Evolutionary conservation across 2,329 filamentous ascomycete species (phyloP), one percentile per base, ranked within the genome.

Genomic region (Cordyceps farinosa): DNA sequence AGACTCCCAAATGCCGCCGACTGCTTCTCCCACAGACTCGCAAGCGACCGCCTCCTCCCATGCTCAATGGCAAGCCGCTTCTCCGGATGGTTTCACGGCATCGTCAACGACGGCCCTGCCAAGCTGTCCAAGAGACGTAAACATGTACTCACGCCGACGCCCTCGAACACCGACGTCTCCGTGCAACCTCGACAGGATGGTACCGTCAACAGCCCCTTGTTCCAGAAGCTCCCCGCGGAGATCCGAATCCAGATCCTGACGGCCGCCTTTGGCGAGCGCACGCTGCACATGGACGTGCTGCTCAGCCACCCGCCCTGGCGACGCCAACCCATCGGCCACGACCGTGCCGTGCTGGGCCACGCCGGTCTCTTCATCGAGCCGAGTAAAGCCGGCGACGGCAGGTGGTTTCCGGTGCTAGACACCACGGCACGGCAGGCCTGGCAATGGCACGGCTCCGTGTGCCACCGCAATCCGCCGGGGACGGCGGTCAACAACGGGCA

Each of bases 171-270:
- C n/a, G 38, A 55, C 44, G 51, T 62, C 13, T 48, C 50, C 13
- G 13, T 13, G 30, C 60, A 22, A 13, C 34, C 42, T 15, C 22
- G 44, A 9, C 32, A n/a, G 8, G 32, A 55, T 45, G 62, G 32
- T 42, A 60, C 55, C 8, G 40, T 44, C 15, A 27, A 54, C 36
- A 71, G 71, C 65, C 53, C 65, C 1, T 73, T 77, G 63, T 72
- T 76, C 61, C 69, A 68, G 53, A 68, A 67, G 34, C 66, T 77
- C 1, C 74, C 75, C 9, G 64, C 70, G 9, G 74, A 77, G 65
- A 69, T 77, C 7, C 70, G 75, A 22, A 71, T 68, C 54, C 70
- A 70, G 65, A 70, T 76, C 53, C 59, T 71, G 15, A 48, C 64
- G 3, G 65, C 65, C 7, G 70, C 69, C 10, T 70, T 71, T 63